Percentiles rank a stretch among this genome's conserved stretches.
Conservation (phyloP, 495 filamentous ascomycete genomes). For the Trichodelitschia bisporula region DNA sequence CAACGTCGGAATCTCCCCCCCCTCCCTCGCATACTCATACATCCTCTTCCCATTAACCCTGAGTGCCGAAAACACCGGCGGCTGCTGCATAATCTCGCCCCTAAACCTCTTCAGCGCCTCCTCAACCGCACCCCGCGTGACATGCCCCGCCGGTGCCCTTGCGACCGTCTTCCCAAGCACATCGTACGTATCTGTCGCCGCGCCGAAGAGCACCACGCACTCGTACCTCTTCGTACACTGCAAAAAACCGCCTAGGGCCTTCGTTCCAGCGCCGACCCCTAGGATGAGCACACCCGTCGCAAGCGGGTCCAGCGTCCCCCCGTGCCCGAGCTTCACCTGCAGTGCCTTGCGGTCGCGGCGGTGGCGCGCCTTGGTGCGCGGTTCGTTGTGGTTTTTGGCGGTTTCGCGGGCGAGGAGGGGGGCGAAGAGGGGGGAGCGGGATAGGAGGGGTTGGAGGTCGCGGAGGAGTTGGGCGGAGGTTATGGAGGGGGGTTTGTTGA, state of each 20-base stretch:
- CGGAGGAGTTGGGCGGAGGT: slow-evolving; percentile 76
- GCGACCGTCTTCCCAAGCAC: slow-evolving; percentile 55
- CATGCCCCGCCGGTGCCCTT: slow-evolving; percentile 43
- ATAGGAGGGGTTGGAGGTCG: slow-evolving; percentile 57
- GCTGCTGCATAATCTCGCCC: slow-evolving; percentile 74
- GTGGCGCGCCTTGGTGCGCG: slow-evolving; percentile 21
- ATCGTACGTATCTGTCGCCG: slow-evolving; percentile 84
- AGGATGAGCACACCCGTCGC: slow-evolving; percentile 80
- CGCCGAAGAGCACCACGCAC: slow-evolving; percentile 68
- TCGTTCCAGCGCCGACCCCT: slow-evolving; percentile 75
- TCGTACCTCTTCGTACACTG: slow-evolving; percentile 85
- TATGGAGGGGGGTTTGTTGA: slow-evolving; percentile 73
- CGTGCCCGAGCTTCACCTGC: slow-evolving; percentile 85
- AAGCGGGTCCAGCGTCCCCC: slow-evolving; percentile 83
- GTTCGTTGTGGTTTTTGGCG: slow-evolving; percentile 22
- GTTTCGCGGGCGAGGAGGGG: slow-evolving; percentile 43
- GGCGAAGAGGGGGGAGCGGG: slow-evolving; percentile 49
- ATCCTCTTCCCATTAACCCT: slow-evolving; percentile 74
- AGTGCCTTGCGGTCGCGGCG: slow-evolving; percentile 22
- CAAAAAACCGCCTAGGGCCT: slow-evolving; percentile 50
- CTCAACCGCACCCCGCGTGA: slow-evolving; percentile 58
- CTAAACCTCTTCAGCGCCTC: slow-evolving; percentile 49
- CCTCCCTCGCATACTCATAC: slow-evolving; percentile 88
- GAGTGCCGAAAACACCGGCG: slow-evolving; percentile 80
- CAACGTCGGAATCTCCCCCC: slow-evolving; percentile 68